Base-by-base conservation (phyloP, 208 protist species). In the Porcisia deanei region DNA sequence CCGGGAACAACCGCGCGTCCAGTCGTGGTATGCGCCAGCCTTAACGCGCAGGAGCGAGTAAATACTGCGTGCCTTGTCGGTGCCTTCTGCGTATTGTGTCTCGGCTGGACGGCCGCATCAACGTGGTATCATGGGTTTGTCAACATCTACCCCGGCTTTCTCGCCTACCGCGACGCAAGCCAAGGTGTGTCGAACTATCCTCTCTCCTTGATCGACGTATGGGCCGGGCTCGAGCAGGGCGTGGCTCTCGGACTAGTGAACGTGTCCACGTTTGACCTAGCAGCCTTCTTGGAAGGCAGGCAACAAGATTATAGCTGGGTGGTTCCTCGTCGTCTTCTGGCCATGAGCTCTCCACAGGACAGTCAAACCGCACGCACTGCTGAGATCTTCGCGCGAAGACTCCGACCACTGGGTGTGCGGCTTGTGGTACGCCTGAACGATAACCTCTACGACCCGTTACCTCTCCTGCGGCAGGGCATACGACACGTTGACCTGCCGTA, bases 271-370 rank as follows among this genome's bases (percentile, higher is more conserved):
- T 99, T 99, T 75, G 92, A 99, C 79, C 20, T 95, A 6, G 60
- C 91, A 0, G 87, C 90, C 39, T 99, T 97, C 82, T 87, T 97
- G 41, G 76, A 90, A 61, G 94, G 94, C 58, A 94, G 97, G 65
- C 58, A 68, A 30, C 86, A 98, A 20, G 96, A 99, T 77, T 91
- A 97, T 65, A 99, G 96, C 85, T 98, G 96, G 96, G 97, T 99
- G 68, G 85, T 99, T 10, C 98, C 98, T 43, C 73, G 87, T 10
- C 95, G 96, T 49, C 84, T 99, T 43, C 30, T 99, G 9, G 98
- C 98, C 34, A 98, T 99, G 77, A 90, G 82, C 58, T 91, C 88
- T 14, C 93, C 88, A 63, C 88, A 74, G 60, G 95, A 76, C 73
- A 79, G 75, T 65, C 72, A 79, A 39, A 73, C 71, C 22, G 41